These are phyloP conservation scores for Rutstroemia sp. DNA, from an alignment of 2,329 filamentous ascomycete genomes.

Conservation along the genomic window DNA sequence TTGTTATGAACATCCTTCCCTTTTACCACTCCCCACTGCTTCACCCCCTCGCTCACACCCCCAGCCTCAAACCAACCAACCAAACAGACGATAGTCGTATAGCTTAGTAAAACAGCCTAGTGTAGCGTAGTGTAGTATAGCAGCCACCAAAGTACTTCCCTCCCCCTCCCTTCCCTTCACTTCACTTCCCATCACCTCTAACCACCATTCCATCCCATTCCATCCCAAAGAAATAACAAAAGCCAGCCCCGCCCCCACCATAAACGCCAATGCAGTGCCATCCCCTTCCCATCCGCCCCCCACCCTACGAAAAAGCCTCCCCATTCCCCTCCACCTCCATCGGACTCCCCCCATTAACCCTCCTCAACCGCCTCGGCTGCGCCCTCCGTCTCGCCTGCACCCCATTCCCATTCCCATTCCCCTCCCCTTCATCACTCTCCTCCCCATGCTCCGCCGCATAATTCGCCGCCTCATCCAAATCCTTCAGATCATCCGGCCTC, in stretches of 20 bases:
- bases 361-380: slow-evolving; percentile 9
- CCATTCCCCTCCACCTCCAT: slow-evolving; percentile 28
- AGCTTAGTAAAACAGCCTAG: too few relatives aligned
- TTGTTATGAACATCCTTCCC: too few relatives aligned
- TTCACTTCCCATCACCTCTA: too few relatives aligned
- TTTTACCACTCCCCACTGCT: too few relatives aligned
- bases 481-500: slow-evolving; percentile 70
- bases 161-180: too few relatives aligned
- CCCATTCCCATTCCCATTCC: slow-evolving; percentile 30
- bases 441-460: slow-evolving; percentile 48
- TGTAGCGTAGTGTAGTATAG: too few relatives aligned
- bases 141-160: too few relatives aligned
- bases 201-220: not conserved
- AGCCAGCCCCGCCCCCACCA: not conserved
- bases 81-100: too few relatives aligned
- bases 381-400: slow-evolving; percentile 13
- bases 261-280: not conserved
- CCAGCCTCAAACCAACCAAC: too few relatives aligned
- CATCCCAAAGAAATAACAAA: not conserved
- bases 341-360: slow-evolving; percentile 24
- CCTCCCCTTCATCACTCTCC: slow-evolving; percentile 45
- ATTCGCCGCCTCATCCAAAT: slow-evolving; percentile 71
- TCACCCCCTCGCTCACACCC: too few relatives aligned
- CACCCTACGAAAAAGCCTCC: slow-evolving; percentile 11
- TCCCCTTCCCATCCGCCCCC: not conserved